A percentile compares a stretch with the other conserved stretches of the same genome.
Conservation (phyloP, 2,329 filamentous ascomycete species). For the Diaporthe ampelina region DNA sequence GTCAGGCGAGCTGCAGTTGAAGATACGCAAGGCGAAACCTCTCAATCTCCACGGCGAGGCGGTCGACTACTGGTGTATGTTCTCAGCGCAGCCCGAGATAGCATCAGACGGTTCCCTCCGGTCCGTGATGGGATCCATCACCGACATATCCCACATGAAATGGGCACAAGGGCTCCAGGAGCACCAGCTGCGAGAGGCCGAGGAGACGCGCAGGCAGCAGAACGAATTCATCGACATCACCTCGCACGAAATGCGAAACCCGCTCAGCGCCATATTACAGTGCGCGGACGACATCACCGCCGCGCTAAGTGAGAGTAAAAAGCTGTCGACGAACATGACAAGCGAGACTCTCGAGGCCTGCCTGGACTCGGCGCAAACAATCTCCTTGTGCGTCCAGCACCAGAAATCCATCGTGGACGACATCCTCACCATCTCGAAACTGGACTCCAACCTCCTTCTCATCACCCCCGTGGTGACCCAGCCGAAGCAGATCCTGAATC, state of each 20-base stretch:
- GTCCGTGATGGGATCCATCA: conserved; percentile 57
- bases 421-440: conserved; percentile 63
- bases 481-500: conserved; percentile 64
- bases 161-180: conserved; percentile 57
- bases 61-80: conserved; percentile 61
- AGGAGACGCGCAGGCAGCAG: conserved; percentile 61
- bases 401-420: conserved; percentile 67
- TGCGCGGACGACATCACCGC: conserved; percentile 67
- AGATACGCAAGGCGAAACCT: conserved; percentile 49
- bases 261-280: conserved; percentile 68
- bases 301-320: conserved; percentile 43
- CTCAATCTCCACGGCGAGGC: conserved; percentile 53
- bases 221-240: conserved; percentile 69
- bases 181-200: conserved; percentile 53
- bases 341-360: conserved; percentile 59
- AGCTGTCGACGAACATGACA: conserved; percentile 45
- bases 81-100: conserved; percentile 53
- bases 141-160: conserved; percentile 60
- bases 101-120: conserved; percentile 51
- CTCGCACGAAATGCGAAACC: conserved; percentile 67
- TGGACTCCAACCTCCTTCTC: conserved; percentile 68
- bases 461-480: conserved; percentile 68
- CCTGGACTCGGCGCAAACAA: conserved; percentile 69
- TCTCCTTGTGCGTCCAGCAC: conserved; percentile 69
- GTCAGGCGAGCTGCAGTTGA: conserved; percentile 59